Conservation (phyloP, 148 eudicot species). For the Selenicereus undatus region DNA sequence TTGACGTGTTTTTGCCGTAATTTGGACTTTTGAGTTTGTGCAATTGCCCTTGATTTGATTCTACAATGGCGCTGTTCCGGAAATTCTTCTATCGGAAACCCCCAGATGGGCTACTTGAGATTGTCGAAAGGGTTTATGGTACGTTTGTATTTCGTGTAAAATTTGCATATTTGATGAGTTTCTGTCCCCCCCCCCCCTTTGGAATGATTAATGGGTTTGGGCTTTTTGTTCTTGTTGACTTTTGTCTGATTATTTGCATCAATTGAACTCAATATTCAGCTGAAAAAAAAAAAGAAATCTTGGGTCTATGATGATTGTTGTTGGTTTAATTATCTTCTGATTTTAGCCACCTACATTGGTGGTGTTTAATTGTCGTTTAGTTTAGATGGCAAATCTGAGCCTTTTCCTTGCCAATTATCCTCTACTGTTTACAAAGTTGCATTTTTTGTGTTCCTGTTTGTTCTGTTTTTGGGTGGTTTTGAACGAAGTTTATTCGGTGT, state of each 20-base stretch:
- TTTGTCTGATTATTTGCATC: neutral
- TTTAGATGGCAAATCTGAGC: neutral
- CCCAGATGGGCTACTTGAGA: constrained; percentile 87
- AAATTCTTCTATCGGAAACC: constrained; percentile 78
- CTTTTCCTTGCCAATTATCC: neutral
- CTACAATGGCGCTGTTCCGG: constrained; percentile 59
- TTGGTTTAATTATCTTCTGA: neutral
- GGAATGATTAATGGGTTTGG: constrained; percentile 5
- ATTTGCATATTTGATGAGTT: constrained; percentile 7
- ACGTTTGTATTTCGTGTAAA: constrained; percentile 19
- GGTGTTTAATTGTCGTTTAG: constrained; percentile 16
- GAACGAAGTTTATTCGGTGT: no score
- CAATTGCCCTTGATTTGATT: neutral
- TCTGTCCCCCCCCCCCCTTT: neutral
- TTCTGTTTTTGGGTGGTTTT: neutral
- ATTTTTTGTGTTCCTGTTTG: neutral
- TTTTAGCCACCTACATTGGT: neutral
- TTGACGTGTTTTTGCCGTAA: constrained; percentile 5
- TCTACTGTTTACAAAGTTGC: neutral
- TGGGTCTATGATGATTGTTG: neutral
- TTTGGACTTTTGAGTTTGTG: constrained; percentile 16
- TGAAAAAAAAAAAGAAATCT: neutral
- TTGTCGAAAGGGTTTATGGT: constrained; percentile 91
- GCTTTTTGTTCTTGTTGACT: constrained; percentile 8
- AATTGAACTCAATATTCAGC: neutral